Evolutionary conservation across 164 flowering plant species (phyloP), one percentile per base, ranked within the genome.

Genomic region (Sextonia rubra): DNA sequence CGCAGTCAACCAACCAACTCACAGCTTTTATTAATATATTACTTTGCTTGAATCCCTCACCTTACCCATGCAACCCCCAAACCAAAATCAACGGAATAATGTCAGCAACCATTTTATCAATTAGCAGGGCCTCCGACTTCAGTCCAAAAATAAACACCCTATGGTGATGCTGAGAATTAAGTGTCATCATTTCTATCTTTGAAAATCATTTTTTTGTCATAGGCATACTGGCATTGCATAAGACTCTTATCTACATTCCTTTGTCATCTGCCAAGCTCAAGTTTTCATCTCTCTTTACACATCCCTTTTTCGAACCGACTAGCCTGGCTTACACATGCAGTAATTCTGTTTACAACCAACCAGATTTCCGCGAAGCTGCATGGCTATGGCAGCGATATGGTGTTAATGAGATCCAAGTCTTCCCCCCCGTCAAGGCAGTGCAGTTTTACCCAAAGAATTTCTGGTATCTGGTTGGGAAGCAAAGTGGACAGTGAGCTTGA

Each of bases 401-500:
- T 12, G 17, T 64, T 61, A 62, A 17, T 44, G 37, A 48, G 47
- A 37, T 63, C 6, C 55, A 58, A 52, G 44, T 37, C 44, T 37
- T 37, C 11, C 44, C 1, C 14, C 69, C 12, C 17, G 60, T 78
- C 74, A 81, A 1, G 67, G 76, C 24, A 71, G 74, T 24, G 82
- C 73, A 56, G 71, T 70, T 69, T 77, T 80, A 58, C 82, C 83
- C 6, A 77, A 78, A 58, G 85, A 84, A 72, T 80, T 82, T 63
- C 85, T 80, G 6, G 23, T 29, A 23, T 65, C 75, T 30, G 66
- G 79, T 37, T 71, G 80, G 69, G 86, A 65, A 72, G 68, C 56
- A 29, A 73, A 15, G 67, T 64, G 75, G 60, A 91, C 65, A 0
- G 78, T 71, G 52, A 94, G 83, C 71, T 82, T 85, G 37, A 94